A percentile compares a stretch with the other conserved stretches of the same genome.
phyloP scores from a whole-genome alignment of 176 grass and related monocot genomes.

The Chloris gayana region DNA sequence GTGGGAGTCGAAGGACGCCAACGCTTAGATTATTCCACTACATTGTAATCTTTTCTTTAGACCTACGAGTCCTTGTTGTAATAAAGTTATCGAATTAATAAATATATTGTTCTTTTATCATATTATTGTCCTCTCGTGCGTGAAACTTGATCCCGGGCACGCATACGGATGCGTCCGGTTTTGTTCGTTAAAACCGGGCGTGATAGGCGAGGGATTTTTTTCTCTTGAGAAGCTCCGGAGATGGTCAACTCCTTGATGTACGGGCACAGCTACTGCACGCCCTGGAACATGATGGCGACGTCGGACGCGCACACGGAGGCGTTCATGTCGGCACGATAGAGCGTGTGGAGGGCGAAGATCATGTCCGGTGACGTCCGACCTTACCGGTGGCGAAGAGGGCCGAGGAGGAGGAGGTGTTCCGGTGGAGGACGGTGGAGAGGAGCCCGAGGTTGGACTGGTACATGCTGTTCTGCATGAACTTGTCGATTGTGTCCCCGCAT shows the following conservation, averaged over 20 bases:
- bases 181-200: too few species aligned
- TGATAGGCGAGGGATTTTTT: too few species aligned
- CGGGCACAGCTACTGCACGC: constrained; percentile 31
- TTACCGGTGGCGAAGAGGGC: constrained; percentile 1
- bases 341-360: not conserved
- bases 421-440: not conserved
- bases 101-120: too few species aligned
- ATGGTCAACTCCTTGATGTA: constrained; percentile 13
- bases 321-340: not conserved
- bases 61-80: too few species aligned
- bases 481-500: not conserved
- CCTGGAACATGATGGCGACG: not conserved
- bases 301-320: not conserved
- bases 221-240: too few species aligned
- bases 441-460: constrained; percentile 4
- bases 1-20: too few species aligned
- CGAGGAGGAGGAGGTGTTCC: not conserved
- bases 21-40: too few species aligned
- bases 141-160: too few species aligned
- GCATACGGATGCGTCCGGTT: too few species aligned
- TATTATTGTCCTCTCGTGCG: too few species aligned
- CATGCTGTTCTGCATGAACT: not conserved
- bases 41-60: too few species aligned
- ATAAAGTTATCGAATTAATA: too few species aligned
- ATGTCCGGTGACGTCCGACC: not conserved